Percentiles rank a stretch among this genome's conserved stretches.
phyloP scores from a whole-genome alignment of 1,139 yeast genomes.

The Nematodospora anomalae region DNA sequence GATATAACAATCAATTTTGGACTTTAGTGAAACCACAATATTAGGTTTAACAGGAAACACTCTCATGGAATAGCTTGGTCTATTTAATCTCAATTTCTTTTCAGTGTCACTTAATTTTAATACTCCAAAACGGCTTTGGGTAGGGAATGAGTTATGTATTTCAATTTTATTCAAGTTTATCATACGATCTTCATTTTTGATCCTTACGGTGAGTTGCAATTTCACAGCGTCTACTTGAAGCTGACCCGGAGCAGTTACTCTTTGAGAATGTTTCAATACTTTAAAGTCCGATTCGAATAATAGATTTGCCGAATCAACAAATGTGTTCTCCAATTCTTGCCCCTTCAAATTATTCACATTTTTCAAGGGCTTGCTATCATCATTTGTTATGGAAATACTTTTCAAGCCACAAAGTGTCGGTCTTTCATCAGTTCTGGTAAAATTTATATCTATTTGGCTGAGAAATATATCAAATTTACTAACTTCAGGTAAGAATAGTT shows the following conservation, averaged over 20 bases:
- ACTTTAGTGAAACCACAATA: constrained; percentile 13
- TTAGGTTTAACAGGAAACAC: constrained; percentile 26
- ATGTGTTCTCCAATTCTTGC: constrained; percentile 12
- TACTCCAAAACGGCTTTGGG: constrained; percentile 2
- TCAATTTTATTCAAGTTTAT: constrained; percentile 16
- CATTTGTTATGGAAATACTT: constrained; percentile 13
- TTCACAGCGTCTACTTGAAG: constrained; percentile 21
- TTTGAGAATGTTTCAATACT: constrained; percentile 26
- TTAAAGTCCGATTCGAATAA: constrained; percentile 9
- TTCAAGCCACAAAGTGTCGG: constrained; percentile 12
- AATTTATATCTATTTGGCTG: constrained; percentile 16
- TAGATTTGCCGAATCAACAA: constrained; percentile 15
- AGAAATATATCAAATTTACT: constrained; percentile 13
- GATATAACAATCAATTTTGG: constrained; percentile 10
- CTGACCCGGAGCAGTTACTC: constrained; percentile 25
- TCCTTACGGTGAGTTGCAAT: constrained; percentile 14
- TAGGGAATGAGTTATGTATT: constrained; percentile 9
- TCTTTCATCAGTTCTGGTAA: constrained; percentile 9
- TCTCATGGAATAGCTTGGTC: constrained; percentile 13
- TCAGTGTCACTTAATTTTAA: constrained; percentile 4
- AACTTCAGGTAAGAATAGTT: constrained; percentile 15
- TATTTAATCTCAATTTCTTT: constrained; percentile 8
- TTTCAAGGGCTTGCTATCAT: constrained; percentile 6
- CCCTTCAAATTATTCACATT: constrained; percentile 8
- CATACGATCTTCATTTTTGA: constrained; percentile 7